Percentiles rank a stretch among this genome's conserved stretches.
Conservation (phyloP, 2,329 filamentous ascomycete species). For the Chlorencoelia australis region DNA sequence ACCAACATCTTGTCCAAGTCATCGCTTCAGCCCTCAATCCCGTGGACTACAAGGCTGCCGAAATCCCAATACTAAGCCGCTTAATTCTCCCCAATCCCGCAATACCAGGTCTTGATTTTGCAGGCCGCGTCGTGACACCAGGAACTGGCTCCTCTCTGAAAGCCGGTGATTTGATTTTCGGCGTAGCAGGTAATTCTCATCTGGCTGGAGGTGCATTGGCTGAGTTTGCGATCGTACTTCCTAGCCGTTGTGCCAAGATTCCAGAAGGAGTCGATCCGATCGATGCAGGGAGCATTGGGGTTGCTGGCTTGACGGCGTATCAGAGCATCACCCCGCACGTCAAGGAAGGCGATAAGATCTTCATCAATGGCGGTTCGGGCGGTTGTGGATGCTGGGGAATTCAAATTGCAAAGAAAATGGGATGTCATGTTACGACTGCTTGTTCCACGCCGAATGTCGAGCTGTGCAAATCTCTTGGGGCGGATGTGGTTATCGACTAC, state of each 20-base stretch:
- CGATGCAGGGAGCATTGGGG: constrained; percentile 9
- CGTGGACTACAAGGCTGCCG: constrained; percentile 52
- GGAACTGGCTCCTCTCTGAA: constrained; percentile 8
- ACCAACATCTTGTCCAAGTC: too few relatives aligned
- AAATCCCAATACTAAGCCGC: constrained; percentile 34
- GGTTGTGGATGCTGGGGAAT: constrained; percentile 50
- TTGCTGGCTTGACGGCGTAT: constrained; percentile 16
- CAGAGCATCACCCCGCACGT: constrained; percentile 33
- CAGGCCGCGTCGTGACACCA: constrained; percentile 12
- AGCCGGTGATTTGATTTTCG: constrained; percentile 28
- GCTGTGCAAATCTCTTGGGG: constrained; percentile 47
- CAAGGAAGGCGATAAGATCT: constrained; percentile 42
- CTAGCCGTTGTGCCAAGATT: constrained; percentile 1
- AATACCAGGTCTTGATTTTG: constrained; percentile 29
- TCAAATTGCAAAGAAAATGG: constrained; percentile 51
- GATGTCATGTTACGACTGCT: constrained; percentile 46
- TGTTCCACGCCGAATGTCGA: constrained; percentile 49
- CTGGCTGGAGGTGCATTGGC: constrained; percentile 9
- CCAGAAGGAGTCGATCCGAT: constrained; percentile 13
- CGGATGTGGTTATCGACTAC: constrained; percentile 26
- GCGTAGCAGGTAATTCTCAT: constrained; percentile 16
- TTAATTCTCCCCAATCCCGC: constrained; percentile 33
- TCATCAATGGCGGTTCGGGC: constrained; percentile 56
- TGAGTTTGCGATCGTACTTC: constrained; percentile 9
- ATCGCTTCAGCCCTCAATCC: constrained; percentile 20